Evolutionary conservation across 345 rosid genomes (phyloP), one percentile per base, ranked within the genome.

Genomic region (Viola odorata): DNA sequence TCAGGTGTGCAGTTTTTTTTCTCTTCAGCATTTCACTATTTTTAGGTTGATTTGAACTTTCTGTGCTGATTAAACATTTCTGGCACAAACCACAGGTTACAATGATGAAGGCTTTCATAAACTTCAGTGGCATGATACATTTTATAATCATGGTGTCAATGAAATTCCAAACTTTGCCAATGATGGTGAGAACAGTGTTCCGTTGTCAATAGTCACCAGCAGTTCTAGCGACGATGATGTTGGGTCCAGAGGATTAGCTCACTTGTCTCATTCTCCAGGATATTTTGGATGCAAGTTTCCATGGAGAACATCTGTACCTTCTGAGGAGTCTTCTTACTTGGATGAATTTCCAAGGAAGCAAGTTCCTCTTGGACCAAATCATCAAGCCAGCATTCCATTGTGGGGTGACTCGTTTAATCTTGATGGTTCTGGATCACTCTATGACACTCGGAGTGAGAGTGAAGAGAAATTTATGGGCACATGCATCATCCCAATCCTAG

Each of bases 221-320:
- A 77, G 69, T 73, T 76, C 71, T 42, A 41, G 45, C 12, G 78
- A 66, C 53, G 78, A 65, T 53, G 77, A 78, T 53, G 45, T 56
- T 44, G 56, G 64, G 55, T 64, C 65, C 16, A 10, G 62, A 11
- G 36, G 53, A n/a, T 60, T 65, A 64, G 55, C 52, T 50, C 57
- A 47, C 55, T 68, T 74, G 44, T 76, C 80, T 54, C 40, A 67
- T 67, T 75, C 75, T 52, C 50, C 61, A 8, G 80, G 68, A 16
- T 72, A 58, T 66, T 64, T 60, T 69, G 82, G 64, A 63, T 60
- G 50, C 41, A 70, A 58, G 38, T 37, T 50, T 16, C 79, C 77
- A 6, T 60, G 45, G 52, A 64, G 70, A 61, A 15, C 37, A 11
- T 63, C 15, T 45, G 41, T 15, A 9, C 68, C 53, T 11, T 51